Evolutionary conservation across 805 yeast genomes (phyloP), one percentile per base, ranked within the genome.

Genomic region (Wickerhamiella sorbophila): DNA sequence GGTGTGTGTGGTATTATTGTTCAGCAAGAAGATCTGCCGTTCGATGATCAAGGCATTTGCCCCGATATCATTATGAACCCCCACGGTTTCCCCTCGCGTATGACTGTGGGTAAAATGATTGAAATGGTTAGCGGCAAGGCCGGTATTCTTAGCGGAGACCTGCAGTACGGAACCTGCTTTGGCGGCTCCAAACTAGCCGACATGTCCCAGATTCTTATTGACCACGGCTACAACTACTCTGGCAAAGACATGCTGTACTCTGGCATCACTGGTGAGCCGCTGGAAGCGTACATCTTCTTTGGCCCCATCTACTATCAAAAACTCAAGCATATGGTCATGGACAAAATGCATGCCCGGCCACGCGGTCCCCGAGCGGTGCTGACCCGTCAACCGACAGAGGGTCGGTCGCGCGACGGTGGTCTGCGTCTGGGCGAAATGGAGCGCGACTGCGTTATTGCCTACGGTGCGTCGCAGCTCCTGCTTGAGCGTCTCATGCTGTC

Each of bases 1-100:
- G 98, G 98, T 75, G 97, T 91, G 24, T 88, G 97, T 68, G 97
- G 98, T 64, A 85, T 91, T 52, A 91, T 88, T 60, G 96, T 88
- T 4, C 86, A 85, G 52, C 97, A 88, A 59, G 97, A 88, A 53
- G 98, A 88, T 56, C 70, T 88, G 71, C 98, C 98, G 12, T 88
- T 88, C 63, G 84, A 78, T 57, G 97, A 91, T 53, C 73, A 77
- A 44, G 98, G 98, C 58, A 73, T 91, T 20, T 69, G 75, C 3
- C 98, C 98, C 0, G 98, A 88, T 65, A 87, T 88, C 50, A 88
- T 88, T 56, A 88, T 88, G 96, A 88, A 88, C 58, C 98, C 98
- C 1, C 98, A 88, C 61, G 98, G 96, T 67, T 91, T 88, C 79
- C 98, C 98, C 48, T 88, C 97, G 29, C 94, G 98, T 73, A 91